Conservation (phyloP, 2,329 filamentous ascomycete genomes). For the Alternaria sp. region DNA sequence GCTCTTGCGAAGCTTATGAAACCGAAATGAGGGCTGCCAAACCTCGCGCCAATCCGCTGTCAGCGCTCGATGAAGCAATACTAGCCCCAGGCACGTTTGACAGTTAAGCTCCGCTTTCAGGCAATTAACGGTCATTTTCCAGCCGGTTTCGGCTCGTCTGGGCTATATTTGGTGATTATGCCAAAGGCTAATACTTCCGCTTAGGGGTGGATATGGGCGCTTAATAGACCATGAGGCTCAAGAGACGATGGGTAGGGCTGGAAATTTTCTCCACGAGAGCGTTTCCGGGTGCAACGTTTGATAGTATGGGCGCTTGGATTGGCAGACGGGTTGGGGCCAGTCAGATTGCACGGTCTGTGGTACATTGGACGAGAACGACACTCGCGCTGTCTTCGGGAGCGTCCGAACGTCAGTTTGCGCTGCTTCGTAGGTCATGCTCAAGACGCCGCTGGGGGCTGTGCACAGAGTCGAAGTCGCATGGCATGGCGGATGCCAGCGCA, state of each 20-base stretch:
- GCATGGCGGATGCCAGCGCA: conserved; percentile 16
- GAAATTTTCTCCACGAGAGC: conserved; percentile 28
- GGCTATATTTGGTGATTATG: conserved; percentile 42
- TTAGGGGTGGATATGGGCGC: conserved; percentile 31
- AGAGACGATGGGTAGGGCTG: conserved; percentile 20
- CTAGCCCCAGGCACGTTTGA: conserved; percentile 26
- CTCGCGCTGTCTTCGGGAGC: conserved; percentile 26
- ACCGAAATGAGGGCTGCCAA: conserved; percentile 22
- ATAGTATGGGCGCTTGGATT: conserved; percentile 40
- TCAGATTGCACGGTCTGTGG: conserved; percentile 14
- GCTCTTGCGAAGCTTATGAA: conserved; percentile 21
- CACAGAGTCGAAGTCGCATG: conserved; percentile 4
- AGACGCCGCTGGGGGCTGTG: conserved; percentile 11
- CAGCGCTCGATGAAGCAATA: conserved; percentile 23
- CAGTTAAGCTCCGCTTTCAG: conserved; percentile 23
- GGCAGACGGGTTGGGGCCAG: conserved; percentile 30
- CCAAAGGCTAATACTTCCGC: conserved; percentile 32
- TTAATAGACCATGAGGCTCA: conserved; percentile 44
- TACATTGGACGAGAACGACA: conserved; percentile 20
- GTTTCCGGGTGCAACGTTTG: conserved; percentile 36
- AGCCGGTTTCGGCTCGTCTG: conserved; percentile 30
- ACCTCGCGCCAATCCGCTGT: conserved; percentile 19
- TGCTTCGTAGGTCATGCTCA: neutral
- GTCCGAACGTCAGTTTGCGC: conserved; percentile 15
- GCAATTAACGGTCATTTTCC: conserved; percentile 39